These are phyloP conservation scores for Aspergillus nidulans DNA, from an alignment of 495 filamentous ascomycete genomes.

Conservation along the genomic window DNA sequence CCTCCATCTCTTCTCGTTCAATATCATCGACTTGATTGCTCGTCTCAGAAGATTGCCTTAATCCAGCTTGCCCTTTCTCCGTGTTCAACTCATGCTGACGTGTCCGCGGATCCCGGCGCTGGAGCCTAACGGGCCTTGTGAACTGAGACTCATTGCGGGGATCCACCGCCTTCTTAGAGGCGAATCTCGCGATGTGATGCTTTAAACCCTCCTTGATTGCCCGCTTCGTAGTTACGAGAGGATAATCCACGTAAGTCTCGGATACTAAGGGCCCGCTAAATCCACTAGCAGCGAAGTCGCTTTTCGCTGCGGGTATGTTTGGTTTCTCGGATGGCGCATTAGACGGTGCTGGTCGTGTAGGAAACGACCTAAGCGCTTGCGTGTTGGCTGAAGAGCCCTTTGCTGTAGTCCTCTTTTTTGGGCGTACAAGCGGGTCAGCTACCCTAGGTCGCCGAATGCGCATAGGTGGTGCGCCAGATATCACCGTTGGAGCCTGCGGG, in stretches of 20 bases:
- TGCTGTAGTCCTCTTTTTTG: slow-evolving; percentile 47
- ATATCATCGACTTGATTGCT: slow-evolving; percentile 48
- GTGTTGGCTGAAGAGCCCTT: slow-evolving; percentile 20
- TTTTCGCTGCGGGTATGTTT: slow-evolving; percentile 20
- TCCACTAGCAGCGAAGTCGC: slow-evolving; percentile 47
- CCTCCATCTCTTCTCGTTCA: slow-evolving; percentile 68
- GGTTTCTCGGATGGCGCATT: slow-evolving; percentile 16
- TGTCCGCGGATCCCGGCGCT: slow-evolving; percentile 82
- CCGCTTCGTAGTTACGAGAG: slow-evolving; percentile 75
- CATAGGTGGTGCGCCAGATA: slow-evolving; percentile 36
- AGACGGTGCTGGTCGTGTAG: slow-evolving; percentile 19
- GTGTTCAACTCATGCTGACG: slow-evolving; percentile 44
- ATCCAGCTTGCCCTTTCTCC: slow-evolving; percentile 41
- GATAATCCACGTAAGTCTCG: slow-evolving; percentile 55
- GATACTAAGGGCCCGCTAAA: slow-evolving; percentile 56
- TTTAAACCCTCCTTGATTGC: slow-evolving; percentile 74
- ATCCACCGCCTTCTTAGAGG: slow-evolving; percentile 61
- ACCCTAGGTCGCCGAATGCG: slow-evolving; percentile 45
- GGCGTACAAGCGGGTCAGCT: slow-evolving; percentile 65
- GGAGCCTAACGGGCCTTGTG: slow-evolving; percentile 77
- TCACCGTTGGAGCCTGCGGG: slow-evolving; percentile 26
- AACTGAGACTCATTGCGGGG: slow-evolving; percentile 76
- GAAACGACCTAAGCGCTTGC: slow-evolving; percentile 23
- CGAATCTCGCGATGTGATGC: slow-evolving; percentile 78
- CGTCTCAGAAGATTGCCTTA: slow-evolving; percentile 31